Evolutionary conservation across 441 rosid species (phyloP).

Genomic region (Arabidopsis hybrid): DNA sequence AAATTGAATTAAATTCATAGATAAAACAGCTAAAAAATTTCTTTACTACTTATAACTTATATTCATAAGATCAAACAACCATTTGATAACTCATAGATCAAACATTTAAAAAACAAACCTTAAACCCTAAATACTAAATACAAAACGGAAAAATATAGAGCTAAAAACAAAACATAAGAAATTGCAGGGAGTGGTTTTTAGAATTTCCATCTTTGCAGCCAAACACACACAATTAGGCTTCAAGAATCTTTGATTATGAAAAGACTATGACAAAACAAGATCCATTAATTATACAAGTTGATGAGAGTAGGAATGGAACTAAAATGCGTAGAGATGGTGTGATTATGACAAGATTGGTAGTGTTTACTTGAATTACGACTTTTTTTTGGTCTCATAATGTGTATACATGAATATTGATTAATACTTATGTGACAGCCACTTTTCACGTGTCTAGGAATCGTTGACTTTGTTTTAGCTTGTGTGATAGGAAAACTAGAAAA

Average conservation of each 20-base stretch:
- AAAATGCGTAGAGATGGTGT: too few relatives aligned
- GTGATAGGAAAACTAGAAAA: background rate
- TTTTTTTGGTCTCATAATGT: background rate
- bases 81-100: too few relatives aligned
- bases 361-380: background rate
- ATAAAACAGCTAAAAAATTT: too few relatives aligned
- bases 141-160: background rate
- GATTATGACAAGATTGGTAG: too few relatives aligned
- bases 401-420: background rate
- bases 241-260: background rate
- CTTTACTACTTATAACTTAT: too few relatives aligned
- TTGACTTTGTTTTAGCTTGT: background rate
- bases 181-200: background rate
- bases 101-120: too few relatives aligned
- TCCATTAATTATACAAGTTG: background rate
- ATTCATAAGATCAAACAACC: too few relatives aligned
- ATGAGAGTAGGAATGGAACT: background rate
- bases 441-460: background rate
- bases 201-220: conserved; percentile 5
- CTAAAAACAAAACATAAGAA: conserved; percentile 14
- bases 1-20: too few relatives aligned
- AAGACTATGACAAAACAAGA: background rate
- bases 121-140: too few relatives aligned
- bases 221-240: background rate
- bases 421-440: background rate